Base-by-base conservation (phyloP, 331 rosid genomes). In the Acacia concinna region DNA sequence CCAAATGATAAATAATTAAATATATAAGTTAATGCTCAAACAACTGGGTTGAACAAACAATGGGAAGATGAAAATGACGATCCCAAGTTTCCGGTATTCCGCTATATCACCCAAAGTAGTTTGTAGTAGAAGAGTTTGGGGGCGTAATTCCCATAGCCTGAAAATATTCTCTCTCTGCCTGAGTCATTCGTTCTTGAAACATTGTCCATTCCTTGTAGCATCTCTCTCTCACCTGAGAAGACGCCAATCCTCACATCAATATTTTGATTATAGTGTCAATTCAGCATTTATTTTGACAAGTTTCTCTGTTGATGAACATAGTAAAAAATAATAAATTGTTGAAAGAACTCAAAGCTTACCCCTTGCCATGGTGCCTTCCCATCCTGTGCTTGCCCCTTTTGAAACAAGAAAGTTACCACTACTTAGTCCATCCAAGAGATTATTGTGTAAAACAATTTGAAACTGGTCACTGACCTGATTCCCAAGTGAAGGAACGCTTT, bases 281-380 rank as follows among this genome's bases (percentile, higher is more conserved):
- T 15, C 51, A 69, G 10, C 72, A 68, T 73, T 25, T 43, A 59
- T 51, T 27, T 28, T 51, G 17, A 75, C 44, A 65, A 17, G 21
- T 51, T 68, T 76, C 35, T 62, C 5, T 62, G 2, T 37, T 35
- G 23, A 5, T 41, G 35, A 40, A 15, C 35, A 74, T 40, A 15
- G 15, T 68, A 44, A 68, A 41, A 4, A 7, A 1, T 13, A 43
- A 52, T 13, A 54, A 56, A 21, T 56, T 56, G 31, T 10, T 56
- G 21, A 60, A 27, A 4, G 21, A 35, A 37, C 43, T 34, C 15
- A 73, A 70, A 81, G 32, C 89, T 17, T 86, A 94, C 99, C 99
- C 97, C 99, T 90, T 90, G 92, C 97, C 97, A 93, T 0, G 97
- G 96, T 41, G 91, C 88, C 75, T 21, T 92, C 74, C 97, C 97